A percentile compares a stretch with the other conserved stretches of the same genome.
phyloP scores from a whole-genome alignment of 129 eudicot genomes.

The Lonicera japonica region DNA sequence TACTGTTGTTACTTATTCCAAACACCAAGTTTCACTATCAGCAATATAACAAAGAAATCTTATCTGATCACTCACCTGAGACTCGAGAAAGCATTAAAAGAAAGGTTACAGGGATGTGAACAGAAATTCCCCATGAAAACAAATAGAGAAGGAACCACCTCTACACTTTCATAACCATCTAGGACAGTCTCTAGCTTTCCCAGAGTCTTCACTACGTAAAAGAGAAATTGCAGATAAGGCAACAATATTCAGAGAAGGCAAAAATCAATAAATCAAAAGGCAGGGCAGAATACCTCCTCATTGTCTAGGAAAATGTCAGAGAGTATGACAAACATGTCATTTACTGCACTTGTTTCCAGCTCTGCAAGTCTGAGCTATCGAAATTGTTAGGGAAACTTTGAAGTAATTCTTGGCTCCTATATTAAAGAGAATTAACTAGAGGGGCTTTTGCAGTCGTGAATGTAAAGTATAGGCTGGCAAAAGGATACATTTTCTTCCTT shows the following conservation, averaged over 20 bases:
- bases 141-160: conserved; percentile 90
- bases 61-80: conserved; percentile 46
- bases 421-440: neutral
- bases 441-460: neutral
- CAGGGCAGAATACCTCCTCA: conserved; percentile 52
- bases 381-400: conserved; percentile 29
- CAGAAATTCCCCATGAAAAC: conserved; percentile 97
- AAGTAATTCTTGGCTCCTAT: neutral
- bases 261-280: neutral
- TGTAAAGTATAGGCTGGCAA: neutral
- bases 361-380: conserved; percentile 67
- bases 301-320: conserved; percentile 87
- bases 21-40: neutral
- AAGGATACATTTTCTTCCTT: conserved; percentile 87
- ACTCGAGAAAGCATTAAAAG: conserved; percentile 56
- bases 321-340: conserved; percentile 89
- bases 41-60: conserved; percentile 3
- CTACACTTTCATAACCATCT: conserved; percentile 72
- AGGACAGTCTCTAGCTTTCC: conserved; percentile 66
- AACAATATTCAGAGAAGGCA: neutral
- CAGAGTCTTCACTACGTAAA: conserved; percentile 66
- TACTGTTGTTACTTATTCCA: neutral
- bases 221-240: conserved; percentile 29
- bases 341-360: conserved; percentile 69
- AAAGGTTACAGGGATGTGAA: conserved; percentile 78